Evolutionary conservation across 441 rosid genomes (phyloP).

Genomic region (Capsella rubella): DNA sequence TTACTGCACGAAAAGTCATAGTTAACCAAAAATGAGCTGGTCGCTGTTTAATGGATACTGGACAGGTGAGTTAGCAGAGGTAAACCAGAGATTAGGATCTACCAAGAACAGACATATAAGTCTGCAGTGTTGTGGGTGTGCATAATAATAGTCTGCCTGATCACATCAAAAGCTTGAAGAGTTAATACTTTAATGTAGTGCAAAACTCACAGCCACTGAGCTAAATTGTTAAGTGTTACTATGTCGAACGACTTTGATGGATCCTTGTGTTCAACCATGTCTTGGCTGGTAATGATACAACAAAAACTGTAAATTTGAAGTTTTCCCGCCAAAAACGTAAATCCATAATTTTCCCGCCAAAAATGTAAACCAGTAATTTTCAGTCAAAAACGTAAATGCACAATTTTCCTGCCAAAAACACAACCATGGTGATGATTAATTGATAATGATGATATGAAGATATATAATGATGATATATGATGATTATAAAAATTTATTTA

Average conservation of each 20-base stretch:
- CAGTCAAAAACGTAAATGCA: too few species aligned
- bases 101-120: slow-evolving; percentile 92
- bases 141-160: slow-evolving; percentile 86
- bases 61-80: background rate
- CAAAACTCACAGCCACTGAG: slow-evolving; percentile 8
- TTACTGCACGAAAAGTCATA: slow-evolving; percentile 56
- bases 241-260: slow-evolving; percentile 73
- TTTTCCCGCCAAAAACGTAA: too few species aligned
- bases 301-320: slow-evolving; percentile 40
- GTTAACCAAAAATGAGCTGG: background rate
- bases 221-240: slow-evolving; percentile 45
- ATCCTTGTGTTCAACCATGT: slow-evolving; percentile 83
- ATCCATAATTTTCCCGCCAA: too few species aligned
- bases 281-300: slow-evolving; percentile 77
- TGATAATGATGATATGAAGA: too few species aligned
- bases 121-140: slow-evolving; percentile 90
- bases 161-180: slow-evolving; percentile 18
- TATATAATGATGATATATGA: too few species aligned
- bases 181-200: slow-evolving; percentile 4
- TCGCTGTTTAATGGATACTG: background rate
- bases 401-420: too few species aligned
- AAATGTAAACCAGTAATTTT: too few species aligned
- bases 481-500: too few species aligned
- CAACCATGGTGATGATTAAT: too few species aligned
- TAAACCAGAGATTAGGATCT: slow-evolving; percentile 41